Evolutionary conservation across 2,329 filamentous ascomycete genomes (phyloP), one percentile per base, ranked within the genome.

Genomic region (Ceratocystis alfenasii): DNA sequence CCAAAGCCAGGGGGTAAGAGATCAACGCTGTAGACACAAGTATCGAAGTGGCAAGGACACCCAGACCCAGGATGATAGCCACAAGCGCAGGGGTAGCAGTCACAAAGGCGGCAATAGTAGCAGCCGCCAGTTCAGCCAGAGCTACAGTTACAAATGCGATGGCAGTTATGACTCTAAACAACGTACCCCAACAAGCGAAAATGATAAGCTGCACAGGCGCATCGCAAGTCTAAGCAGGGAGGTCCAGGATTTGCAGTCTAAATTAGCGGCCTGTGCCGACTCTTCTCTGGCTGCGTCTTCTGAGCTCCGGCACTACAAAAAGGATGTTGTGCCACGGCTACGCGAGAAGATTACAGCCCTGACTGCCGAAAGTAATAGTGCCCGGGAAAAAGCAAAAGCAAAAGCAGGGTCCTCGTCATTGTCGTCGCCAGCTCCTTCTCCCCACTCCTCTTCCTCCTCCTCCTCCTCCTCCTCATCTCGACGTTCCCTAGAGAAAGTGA

Each of bases 341-440:
- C 41, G 53, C 6, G 53, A 55, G 20, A n/a, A 67, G 17, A 55
- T 65, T 33, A 5, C 46, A 6, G n/a, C 17, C n/a, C 62, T 67
- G 15, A 53, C 53, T 2, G 15, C 28, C 53, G 57, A 33, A 28
- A 64, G 63, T 41, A 20, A 59, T 7, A 44, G 55, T 8, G 12
- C 64, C 1, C 17, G 15, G 6, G 44, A 5, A 17, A 36, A 53
- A 22, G 22, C 53, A 33, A 48, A 48, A 33, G 25, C 10, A 17
- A 20, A 50, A 36, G 25, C 12, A 17, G 12, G 10, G 6, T 3
- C 3, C 17, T 48, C 46, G n/a, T 48, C 46, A 5, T 48, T 22
- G 8, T 0, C 17, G 5, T 22, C 17, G 46, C 20, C 46, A 22
- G 3, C 46, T n/a, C 20, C 46, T 2, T 30, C 10, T 3, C 28